These are phyloP conservation scores for Cucumis variabilis DNA, from an alignment of 331 rosid genomes.

Conservation along the genomic window DNA sequence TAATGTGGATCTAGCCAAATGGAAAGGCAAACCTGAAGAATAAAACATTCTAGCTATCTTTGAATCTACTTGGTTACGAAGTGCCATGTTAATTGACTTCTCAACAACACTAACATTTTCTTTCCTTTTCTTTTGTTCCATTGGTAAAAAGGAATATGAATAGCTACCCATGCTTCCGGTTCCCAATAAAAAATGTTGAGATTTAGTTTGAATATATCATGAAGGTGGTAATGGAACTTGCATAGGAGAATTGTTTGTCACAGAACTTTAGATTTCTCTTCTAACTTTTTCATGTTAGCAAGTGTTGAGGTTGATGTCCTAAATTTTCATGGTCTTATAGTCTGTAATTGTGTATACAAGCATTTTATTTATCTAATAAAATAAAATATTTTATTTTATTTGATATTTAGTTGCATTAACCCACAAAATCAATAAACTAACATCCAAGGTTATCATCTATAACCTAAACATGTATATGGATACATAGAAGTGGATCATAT, in stretches of 20 bases:
- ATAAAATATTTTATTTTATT: too few species aligned
- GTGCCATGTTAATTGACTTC: background rate
- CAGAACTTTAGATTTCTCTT: background rate
- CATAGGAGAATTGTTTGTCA: background rate
- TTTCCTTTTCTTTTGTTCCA: background rate
- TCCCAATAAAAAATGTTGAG: background rate
- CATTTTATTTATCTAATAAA: too few species aligned
- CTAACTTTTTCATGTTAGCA: background rate
- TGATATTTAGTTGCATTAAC: too few species aligned
- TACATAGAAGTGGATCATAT: too few species aligned
- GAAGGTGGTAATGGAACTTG: conserved; percentile 10
- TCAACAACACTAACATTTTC: background rate
- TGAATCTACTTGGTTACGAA: background rate
- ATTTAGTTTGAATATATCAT: background rate
- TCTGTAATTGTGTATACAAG: too few species aligned
- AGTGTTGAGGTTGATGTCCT: too few species aligned
- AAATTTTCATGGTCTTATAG: too few species aligned
- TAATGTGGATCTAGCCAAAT: background rate
- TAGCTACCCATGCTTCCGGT: background rate
- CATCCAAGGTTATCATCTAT: too few species aligned
- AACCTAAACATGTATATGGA: too few species aligned
- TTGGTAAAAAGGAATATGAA: background rate
- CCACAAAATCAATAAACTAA: too few species aligned
- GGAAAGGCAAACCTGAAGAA: background rate
- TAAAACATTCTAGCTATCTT: background rate